phyloP scores from a whole-genome alignment of 1,139 yeast species.

The Blastobotrys niveus region DNA sequence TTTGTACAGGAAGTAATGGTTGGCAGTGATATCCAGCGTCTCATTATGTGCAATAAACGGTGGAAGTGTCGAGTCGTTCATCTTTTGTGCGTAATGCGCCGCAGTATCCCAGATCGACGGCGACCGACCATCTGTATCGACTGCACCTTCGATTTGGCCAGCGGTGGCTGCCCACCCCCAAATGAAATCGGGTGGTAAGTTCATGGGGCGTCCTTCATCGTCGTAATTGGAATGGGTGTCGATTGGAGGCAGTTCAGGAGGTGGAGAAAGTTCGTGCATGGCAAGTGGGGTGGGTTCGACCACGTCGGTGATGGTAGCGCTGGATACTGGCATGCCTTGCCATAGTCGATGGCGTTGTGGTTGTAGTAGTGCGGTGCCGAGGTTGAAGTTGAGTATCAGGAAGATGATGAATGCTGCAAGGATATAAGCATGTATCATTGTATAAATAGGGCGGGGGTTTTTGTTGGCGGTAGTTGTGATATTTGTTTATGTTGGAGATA shows the following conservation, averaged over 20 bases:
- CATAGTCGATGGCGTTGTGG: neutral
- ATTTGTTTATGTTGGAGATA: too few species aligned
- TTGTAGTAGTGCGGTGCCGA: too few species aligned
- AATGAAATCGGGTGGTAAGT: slow-evolving; percentile 22
- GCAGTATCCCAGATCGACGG: slow-evolving; percentile 35
- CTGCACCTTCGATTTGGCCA: slow-evolving; percentile 38
- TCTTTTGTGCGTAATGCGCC: slow-evolving; percentile 21
- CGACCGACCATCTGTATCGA: slow-evolving; percentile 35
- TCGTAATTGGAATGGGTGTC: neutral
- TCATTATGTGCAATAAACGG: slow-evolving; percentile 25
- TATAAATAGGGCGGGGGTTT: too few species aligned
- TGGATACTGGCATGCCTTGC: slow-evolving; percentile 3
- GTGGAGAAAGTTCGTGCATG: slow-evolving; percentile 17
- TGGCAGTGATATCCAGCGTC: slow-evolving; percentile 35
- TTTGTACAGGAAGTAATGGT: slow-evolving; percentile 37
- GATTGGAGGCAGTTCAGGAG: slow-evolving; percentile 19
- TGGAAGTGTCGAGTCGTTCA: too few species aligned
- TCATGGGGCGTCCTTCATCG: too few species aligned
- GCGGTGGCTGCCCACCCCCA: slow-evolving; percentile 30
- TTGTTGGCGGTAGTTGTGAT: too few species aligned
- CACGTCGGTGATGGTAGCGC: slow-evolving; percentile 15
- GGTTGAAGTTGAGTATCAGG: too few species aligned
- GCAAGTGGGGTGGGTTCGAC: slow-evolving; percentile 19
- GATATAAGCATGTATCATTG: too few species aligned
- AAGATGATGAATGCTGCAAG: too few species aligned